Conservation (phyloP, 352 stramenopile species). For the Phytophthora cryptogea region DNA sequence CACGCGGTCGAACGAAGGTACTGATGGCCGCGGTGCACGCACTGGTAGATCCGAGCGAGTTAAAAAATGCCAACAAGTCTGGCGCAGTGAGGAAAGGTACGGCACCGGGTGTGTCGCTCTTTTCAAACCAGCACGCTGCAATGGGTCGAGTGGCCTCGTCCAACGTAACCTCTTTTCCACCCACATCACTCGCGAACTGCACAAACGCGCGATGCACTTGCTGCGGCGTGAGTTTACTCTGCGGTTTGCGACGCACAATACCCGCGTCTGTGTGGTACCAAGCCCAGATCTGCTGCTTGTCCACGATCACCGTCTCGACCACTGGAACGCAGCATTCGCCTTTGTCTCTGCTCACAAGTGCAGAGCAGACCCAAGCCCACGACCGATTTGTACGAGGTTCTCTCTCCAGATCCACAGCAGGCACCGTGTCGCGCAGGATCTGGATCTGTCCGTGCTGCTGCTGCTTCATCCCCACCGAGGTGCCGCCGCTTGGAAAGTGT, state of each 20-base stretch:
- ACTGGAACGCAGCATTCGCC: slow-evolving; percentile 56
- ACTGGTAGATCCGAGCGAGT: slow-evolving; percentile 41
- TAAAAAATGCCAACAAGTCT: slow-evolving; percentile 57
- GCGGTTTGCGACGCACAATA: slow-evolving; percentile 62
- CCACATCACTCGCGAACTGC: slow-evolving; percentile 24
- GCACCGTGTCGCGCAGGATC: slow-evolving; percentile 62
- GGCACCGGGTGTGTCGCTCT: slow-evolving; percentile 41
- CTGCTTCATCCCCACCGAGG: slow-evolving; percentile 18
- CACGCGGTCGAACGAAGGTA: slow-evolving; percentile 65
- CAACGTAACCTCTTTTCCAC: neutral
- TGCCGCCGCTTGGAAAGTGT: slow-evolving; percentile 9
- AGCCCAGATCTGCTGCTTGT: slow-evolving; percentile 80
- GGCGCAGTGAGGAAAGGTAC: slow-evolving; percentile 55
- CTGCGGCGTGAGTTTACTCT: slow-evolving; percentile 51
- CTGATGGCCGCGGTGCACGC: slow-evolving; percentile 49
- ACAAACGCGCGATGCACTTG: slow-evolving; percentile 49
- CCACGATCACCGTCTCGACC: slow-evolving; percentile 74
- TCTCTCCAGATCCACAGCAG: slow-evolving; percentile 50
- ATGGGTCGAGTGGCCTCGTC: slow-evolving; percentile 33
- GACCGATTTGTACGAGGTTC: slow-evolving; percentile 51
- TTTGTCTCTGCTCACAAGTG: slow-evolving; percentile 65
- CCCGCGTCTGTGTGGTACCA: slow-evolving; percentile 68
- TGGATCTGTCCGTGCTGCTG: slow-evolving; percentile 31
- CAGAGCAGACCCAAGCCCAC: slow-evolving; percentile 75
- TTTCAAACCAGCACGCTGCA: slow-evolving; percentile 72